Evolutionary conservation across 768 basidiomycete genomes (phyloP), one percentile per base, ranked within the genome.

Genomic region (Psilocybe cubensis): DNA sequence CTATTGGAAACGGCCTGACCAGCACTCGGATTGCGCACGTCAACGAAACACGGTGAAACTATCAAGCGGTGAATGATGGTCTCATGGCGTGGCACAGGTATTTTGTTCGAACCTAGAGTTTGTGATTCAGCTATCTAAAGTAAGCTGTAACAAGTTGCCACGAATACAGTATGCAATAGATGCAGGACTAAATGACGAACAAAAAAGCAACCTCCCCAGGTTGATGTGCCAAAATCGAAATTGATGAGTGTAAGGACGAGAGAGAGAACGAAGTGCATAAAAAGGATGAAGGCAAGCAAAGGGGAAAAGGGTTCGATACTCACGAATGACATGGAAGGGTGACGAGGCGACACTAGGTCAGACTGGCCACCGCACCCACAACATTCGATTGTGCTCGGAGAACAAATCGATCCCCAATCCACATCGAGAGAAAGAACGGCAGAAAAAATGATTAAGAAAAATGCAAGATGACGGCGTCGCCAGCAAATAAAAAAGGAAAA

Each of bases 171-270:
- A 46, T 18, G 31, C 35, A 35, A 44, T 49, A 60, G 28, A 58
- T 24, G 50, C 7, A 59, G 35, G 35, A 38, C 35, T 38, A 29
- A 49, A 21, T n/a, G 56, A 52, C 50, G 21, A 25, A 48, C 23
- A 56, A 35, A 54, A 57, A 59, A 54, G 58, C 33, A 52, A 61
- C 66, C 63, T 62, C 64, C 63, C 61, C 60, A 55, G 61, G 61
- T 60, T 62, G 66, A 59, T 62, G 61, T 65, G 64, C 66, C 59
- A 47, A 53, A 65, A 61, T 52, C 56, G 61, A 55, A 59, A 44
- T 54, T 60, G 57, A 47, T 66, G 57, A n/a, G n/a, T n/a, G n/a
- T n/a, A n/a, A n/a, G n/a, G 60, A 51, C 52, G 41, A 31, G 41
- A 56, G 23, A 18, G n/a, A 53, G 40, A 24, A 27, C 48, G 48